A percentile compares a stretch with the other conserved stretches of the same genome.
These are phyloP conservation scores for Rachicladosporium sp. DNA, from an alignment of 2,329 filamentous ascomycete species.

Conservation along the genomic window DNA sequence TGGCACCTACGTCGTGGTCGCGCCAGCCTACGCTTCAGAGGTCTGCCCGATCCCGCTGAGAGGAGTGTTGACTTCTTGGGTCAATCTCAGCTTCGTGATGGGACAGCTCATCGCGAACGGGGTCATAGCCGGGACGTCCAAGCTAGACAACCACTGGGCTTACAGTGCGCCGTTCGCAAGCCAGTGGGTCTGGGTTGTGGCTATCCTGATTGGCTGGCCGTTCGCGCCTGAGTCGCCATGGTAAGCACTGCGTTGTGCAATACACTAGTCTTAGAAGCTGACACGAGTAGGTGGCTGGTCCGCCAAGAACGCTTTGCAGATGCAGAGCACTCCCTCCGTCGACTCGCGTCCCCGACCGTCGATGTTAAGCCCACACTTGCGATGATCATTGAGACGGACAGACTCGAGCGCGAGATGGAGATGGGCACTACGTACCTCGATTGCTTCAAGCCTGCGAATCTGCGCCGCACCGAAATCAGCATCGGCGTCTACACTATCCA, in stretches of 20 bases:
- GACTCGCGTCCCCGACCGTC: constrained; percentile 25
- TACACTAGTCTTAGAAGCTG: not conserved
- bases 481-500: constrained; percentile 33
- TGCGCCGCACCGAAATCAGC: constrained; percentile 32
- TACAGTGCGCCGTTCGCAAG: constrained; percentile 33
- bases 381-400: constrained; percentile 28
- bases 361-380: constrained; percentile 28
- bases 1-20: constrained; percentile 42
- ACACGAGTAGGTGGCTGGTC: constrained; percentile 22
- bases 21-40: constrained; percentile 55
- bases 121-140: constrained; percentile 24
- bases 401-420: constrained; percentile 27
- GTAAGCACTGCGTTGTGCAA: not conserved
- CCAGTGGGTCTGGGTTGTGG: constrained; percentile 31
- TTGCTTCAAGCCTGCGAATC: constrained; percentile 31
- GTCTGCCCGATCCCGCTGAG: constrained; percentile 48
- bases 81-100: constrained; percentile 52
- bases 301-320: constrained; percentile 23
- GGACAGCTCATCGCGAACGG: constrained; percentile 44
- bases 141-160: constrained; percentile 27
- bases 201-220: constrained; percentile 25
- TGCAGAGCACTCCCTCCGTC: constrained; percentile 23
- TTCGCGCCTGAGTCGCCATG: constrained; percentile 29
- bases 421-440: constrained; percentile 26
- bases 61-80: constrained; percentile 45